Evolutionary conservation across 2,329 filamentous ascomycete genomes (phyloP).

Genomic region (Arachnomyces sp.): DNA sequence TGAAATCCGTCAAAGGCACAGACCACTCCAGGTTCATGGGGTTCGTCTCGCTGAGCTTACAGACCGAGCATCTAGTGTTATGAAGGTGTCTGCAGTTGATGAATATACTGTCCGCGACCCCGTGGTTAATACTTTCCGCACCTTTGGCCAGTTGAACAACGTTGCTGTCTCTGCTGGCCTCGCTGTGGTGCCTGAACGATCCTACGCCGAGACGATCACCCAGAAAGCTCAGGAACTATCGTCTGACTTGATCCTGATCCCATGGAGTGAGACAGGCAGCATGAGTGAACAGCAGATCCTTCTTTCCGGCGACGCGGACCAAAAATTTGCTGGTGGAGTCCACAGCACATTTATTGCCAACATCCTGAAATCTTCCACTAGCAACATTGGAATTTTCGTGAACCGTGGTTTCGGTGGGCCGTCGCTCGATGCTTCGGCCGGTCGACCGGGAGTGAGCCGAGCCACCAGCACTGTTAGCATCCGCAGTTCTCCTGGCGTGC

Average conservation of each 20-base stretch:
- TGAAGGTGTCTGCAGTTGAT: slow-evolving; percentile 79
- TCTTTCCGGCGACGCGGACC: slow-evolving; percentile 44
- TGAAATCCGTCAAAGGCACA: not conserved
- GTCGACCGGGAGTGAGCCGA: slow-evolving; percentile 32
- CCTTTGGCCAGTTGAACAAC: slow-evolving; percentile 76
- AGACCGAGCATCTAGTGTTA: slow-evolving; percentile 88
- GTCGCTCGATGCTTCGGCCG: slow-evolving; percentile 15
- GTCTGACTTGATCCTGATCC: slow-evolving; percentile 70
- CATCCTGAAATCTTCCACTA: slow-evolving; percentile 54
- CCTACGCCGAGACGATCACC: slow-evolving; percentile 69
- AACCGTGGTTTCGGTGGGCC: slow-evolving; percentile 56
- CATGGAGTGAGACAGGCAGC: slow-evolving; percentile 79
- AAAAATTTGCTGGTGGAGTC: slow-evolving; percentile 49
- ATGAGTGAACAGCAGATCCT: slow-evolving; percentile 56
- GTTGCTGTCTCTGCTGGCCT: slow-evolving; percentile 75
- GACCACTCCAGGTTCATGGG: slow-evolving; percentile 65
- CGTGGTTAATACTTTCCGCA: slow-evolving; percentile 82
- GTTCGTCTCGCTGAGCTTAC: slow-evolving; percentile 80
- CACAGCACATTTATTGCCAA: slow-evolving; percentile 68
- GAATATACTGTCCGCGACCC: slow-evolving; percentile 68
- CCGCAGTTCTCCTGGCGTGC: slow-evolving; percentile 50
- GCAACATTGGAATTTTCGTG: slow-evolving; percentile 70
- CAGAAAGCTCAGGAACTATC: slow-evolving; percentile 60
- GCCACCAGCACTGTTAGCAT: slow-evolving; percentile 52
- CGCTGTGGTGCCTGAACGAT: slow-evolving; percentile 66